Base-by-base conservation (phyloP, 495 filamentous ascomycete genomes). In the Pseudomonodictys pantanalensis region DNA sequence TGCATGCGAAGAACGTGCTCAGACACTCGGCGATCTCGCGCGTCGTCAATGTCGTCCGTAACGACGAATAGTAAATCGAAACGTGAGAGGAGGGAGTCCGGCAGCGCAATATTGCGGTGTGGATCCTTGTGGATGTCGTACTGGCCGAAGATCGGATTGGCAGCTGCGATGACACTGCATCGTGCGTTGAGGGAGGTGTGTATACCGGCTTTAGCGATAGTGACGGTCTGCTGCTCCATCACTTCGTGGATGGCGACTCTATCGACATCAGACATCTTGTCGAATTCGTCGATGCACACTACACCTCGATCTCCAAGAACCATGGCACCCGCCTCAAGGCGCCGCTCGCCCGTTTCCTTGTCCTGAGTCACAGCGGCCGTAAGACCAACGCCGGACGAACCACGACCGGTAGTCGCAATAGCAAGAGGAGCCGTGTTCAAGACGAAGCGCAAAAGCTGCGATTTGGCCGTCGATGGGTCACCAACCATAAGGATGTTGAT, bases 401-500 rank as follows among this genome's bases (percentile, higher is more conserved):
- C 93, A 65, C 93, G 87, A 76, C 93, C 93, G 46, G 93, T 99
- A 0, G 93, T 99, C 9, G 93, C 93, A 71, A 99, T 99, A 2
- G 93, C 95, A 25, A 99, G 79, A 6, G 93, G 93, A 3, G 93
- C 92, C 0, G 95, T 99, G 73, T 99, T 99, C 53, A 97, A 82
- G 22, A 99, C 93, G 66, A 99, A 99, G 9, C 93, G 90, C 35
- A 99, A 82, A 22, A 99, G 83, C 73, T 99, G 93, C 18, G 93
- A 99, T 75, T 99, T 99, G 41, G 93, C 93, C 2, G 93, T 99
- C 1, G 93, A 99, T 17, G 93, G 93, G 76, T 99, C 93, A 76
- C 93, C 93, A 43, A 99, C 95, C 93, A 99, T 97, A 28, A 99
- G 79, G 64, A 99, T 95, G 74, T 99, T 99, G 75, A 99, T 97